These are phyloP conservation scores for Ceratocystiopsis sp. DNA, from an alignment of 2,329 filamentous ascomycete genomes.

Conservation along the genomic window DNA sequence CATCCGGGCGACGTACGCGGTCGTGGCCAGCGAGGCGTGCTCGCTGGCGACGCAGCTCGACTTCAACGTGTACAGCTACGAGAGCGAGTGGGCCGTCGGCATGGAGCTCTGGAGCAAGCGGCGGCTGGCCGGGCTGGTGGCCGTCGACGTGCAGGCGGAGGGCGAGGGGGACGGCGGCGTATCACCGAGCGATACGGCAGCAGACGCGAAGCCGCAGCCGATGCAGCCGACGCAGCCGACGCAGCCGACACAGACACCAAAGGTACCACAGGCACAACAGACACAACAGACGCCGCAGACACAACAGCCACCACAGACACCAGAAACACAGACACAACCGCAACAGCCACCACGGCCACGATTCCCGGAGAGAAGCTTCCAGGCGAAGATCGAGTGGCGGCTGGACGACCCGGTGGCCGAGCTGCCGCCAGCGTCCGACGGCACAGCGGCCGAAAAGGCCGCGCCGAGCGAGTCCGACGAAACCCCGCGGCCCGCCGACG, in stretches of 20 bases:
- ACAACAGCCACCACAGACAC: not conserved
- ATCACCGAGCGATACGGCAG: no score
- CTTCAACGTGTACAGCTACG: conserved; percentile 97
- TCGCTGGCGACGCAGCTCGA: conserved; percentile 82
- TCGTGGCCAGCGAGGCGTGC: conserved; percentile 67
- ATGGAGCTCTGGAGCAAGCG: conserved; percentile 79
- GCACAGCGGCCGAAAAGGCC: conserved; percentile 6
- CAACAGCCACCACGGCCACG: not conserved
- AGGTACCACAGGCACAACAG: conserved; percentile 4
- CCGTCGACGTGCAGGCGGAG: conserved; percentile 13
- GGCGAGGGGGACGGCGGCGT: not conserved
- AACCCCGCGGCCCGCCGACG: conserved; percentile 21
- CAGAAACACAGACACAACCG: not conserved
- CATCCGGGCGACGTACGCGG: conserved; percentile 78
- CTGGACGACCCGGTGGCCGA: conserved; percentile 16
- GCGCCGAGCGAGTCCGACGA: not conserved
- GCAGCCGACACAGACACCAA: not conserved
- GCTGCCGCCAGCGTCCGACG: not conserved
- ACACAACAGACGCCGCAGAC: not conserved
- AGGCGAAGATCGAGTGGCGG: conserved; percentile 32
- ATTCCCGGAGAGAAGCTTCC: conserved; percentile 21
- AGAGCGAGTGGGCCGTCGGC: conserved; percentile 82
- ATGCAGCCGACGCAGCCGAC: conserved; percentile 2
- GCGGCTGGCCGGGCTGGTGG: conserved; percentile 22
- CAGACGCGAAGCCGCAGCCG: no score